These are phyloP conservation scores for Tylopilus rubrobrunneus DNA, from an alignment of 768 basidiomycete genomes.

Conservation along the genomic window DNA sequence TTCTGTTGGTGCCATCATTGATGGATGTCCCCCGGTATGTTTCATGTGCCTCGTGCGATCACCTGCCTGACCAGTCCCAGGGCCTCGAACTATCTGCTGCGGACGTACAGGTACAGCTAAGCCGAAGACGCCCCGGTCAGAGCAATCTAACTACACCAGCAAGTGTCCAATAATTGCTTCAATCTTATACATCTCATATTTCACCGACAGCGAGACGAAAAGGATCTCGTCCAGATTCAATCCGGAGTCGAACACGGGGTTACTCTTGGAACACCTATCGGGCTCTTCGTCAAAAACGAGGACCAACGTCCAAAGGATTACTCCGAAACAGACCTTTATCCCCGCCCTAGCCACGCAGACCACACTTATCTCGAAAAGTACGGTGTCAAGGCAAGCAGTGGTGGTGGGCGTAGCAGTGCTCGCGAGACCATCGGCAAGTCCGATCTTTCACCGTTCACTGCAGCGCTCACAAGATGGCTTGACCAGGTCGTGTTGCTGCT, in stretches of 20 bases:
- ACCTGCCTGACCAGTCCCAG: slow-evolving; percentile 39
- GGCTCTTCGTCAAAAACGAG: slow-evolving; percentile 94
- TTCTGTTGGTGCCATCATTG: slow-evolving; percentile 95
- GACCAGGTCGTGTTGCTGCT: slow-evolving; percentile 87
- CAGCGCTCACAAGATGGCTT: slow-evolving; percentile 4
- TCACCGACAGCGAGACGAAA: slow-evolving; percentile 82
- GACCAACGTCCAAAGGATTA: slow-evolving; percentile 99
- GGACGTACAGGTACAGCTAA: slow-evolving; percentile 91
- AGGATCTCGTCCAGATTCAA: slow-evolving; percentile 89
- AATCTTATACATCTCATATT: neutral
- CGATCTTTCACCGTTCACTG: slow-evolving; percentile 1
- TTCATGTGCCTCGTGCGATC: slow-evolving; percentile 5
- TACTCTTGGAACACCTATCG: slow-evolving; percentile 96
- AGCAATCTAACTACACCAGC: slow-evolving; percentile 96
- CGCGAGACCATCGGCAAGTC: slow-evolving; percentile 88
- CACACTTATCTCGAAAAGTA: slow-evolving; percentile 98
- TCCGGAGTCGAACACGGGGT: slow-evolving; percentile 92
- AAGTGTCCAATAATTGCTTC: slow-evolving; percentile 28
- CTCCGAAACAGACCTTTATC: slow-evolving; percentile 96
- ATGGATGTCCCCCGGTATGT: slow-evolving; percentile 92
- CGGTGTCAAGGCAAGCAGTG: slow-evolving; percentile 94
- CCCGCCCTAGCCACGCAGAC: slow-evolving; percentile 96
- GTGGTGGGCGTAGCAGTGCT: slow-evolving; percentile 92
- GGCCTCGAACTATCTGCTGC: slow-evolving; percentile 74
- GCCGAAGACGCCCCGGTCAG: slow-evolving; percentile 90